These are phyloP conservation scores for Saccharomyces hybrid DNA, from an alignment of 1,139 yeast genomes.

Conservation along the genomic window DNA sequence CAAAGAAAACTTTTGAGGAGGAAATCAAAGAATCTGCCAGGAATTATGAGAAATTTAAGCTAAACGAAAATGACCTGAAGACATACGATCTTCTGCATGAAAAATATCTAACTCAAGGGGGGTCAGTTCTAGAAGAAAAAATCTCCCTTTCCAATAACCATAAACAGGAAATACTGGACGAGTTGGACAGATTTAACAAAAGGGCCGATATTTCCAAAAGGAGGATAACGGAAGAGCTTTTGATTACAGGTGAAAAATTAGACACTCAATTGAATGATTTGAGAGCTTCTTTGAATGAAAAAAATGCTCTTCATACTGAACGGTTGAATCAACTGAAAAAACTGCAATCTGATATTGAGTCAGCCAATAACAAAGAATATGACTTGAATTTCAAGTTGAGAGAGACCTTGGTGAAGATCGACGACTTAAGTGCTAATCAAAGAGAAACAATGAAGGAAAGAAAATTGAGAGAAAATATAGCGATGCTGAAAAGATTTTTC, in stretches of 20 bases:
- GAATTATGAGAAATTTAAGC: slow-evolving; percentile 29
- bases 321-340: slow-evolving; percentile 35
- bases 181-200: slow-evolving; percentile 35
- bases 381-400: slow-evolving; percentile 54
- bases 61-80: slow-evolving; percentile 46
- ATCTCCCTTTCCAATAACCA: slow-evolving; percentile 41
- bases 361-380: slow-evolving; percentile 37
- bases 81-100: slow-evolving; percentile 59
- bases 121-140: slow-evolving; percentile 50
- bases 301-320: slow-evolving; percentile 37
- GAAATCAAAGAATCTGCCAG: slow-evolving; percentile 32
- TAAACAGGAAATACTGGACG: slow-evolving; percentile 37
- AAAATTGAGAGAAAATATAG: slow-evolving; percentile 62
- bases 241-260: slow-evolving; percentile 36
- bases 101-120: slow-evolving; percentile 49
- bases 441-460: slow-evolving; percentile 69
- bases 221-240: slow-evolving; percentile 35
- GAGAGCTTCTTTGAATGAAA: slow-evolving; percentile 38
- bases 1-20: slow-evolving; percentile 40
- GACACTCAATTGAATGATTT: slow-evolving; percentile 36
- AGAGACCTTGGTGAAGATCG: slow-evolving; percentile 52
- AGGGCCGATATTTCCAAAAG: slow-evolving; percentile 37
- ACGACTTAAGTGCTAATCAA: slow-evolving; percentile 67
- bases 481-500: slow-evolving; percentile 57
- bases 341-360: slow-evolving; percentile 30